Base-by-base conservation (phyloP, 768 basidiomycete genomes). In the Amanita phalloides region DNA sequence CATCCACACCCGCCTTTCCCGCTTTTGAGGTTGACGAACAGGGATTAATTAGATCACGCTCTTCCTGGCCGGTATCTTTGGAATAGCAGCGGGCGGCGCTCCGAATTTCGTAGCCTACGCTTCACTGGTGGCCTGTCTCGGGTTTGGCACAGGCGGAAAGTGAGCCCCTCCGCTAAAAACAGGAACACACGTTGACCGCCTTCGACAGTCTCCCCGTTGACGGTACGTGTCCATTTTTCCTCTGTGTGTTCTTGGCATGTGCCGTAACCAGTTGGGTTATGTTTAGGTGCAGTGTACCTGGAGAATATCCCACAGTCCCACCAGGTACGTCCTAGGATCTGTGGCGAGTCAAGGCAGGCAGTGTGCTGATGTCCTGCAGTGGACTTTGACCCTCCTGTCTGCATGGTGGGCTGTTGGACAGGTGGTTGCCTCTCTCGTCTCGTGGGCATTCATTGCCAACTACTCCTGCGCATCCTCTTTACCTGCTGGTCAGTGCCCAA, bases 371-470 rank as follows among this genome's bases (percentile, higher is more conserved):
- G 51, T 48, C 32, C 36, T 30, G 28, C 64, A 79, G 65, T 77
- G 72, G 71, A 73, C 77, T n/a, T 68, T 81, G 38, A 75, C 77
- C 3, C 65, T 79, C 10, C 71, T 81, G 3, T 77, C 78, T n/a
- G 69, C 71, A 20, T 78, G 75, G 73, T 78, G 77, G 75, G 68
- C 77, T 51, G 44, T 73, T 51, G 71, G 78, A 28, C 65, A 79
- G 65, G 66, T 80, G 9, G 60, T 73, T 20, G 73, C 76, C 6
- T 78, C 74, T 14, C 61, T 74, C 28, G 66, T 81, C 26, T 73
- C 76, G 4, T 82, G 77, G 73, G 75, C 68, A 0, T 75, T 81
- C 57, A 77, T 81, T 33, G 72, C 71, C 23, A 76, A 74, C 54
- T 81, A 73, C 56, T 76, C 79, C 2, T 82, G 79, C 57, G 56